Conservation (phyloP, 306 rosid genomes). For the Fagus sylvatica region DNA sequence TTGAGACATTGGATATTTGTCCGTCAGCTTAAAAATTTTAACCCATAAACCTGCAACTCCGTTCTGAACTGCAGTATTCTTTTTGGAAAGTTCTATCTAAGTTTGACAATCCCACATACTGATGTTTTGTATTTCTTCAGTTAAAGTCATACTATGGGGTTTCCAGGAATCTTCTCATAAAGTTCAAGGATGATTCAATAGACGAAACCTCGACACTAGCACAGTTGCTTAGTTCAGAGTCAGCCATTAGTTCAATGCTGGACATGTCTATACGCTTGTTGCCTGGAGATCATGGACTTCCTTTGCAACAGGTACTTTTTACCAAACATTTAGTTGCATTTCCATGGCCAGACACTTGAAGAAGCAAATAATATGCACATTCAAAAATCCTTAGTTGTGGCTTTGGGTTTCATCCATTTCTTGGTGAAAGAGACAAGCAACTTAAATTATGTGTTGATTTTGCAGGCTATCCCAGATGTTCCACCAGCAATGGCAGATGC, state of each 20-base stretch:
- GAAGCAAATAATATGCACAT: background rate
- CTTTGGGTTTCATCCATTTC: conserved; percentile 1
- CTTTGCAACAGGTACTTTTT: conserved; percentile 80
- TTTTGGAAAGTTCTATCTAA: background rate
- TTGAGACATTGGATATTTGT: background rate
- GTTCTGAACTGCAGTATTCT: background rate
- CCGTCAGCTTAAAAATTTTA: background rate
- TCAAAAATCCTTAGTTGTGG: background rate
- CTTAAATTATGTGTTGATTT: conserved; percentile 12
- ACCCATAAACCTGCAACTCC: background rate
- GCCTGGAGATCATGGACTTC: conserved; percentile 93
- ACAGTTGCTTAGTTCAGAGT: conserved; percentile 80
- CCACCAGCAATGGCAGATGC: conserved; percentile 98
- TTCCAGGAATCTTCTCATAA: conserved; percentile 85
- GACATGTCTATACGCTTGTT: conserved; percentile 93
- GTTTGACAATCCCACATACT: conserved; percentile 1
- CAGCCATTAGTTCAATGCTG: conserved; percentile 88
- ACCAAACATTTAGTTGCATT: background rate
- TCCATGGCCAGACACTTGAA: background rate
- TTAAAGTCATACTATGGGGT: conserved; percentile 90
- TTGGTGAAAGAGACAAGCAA: background rate
- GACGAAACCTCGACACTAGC: conserved; percentile 86
- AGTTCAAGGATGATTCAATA: conserved; percentile 80
- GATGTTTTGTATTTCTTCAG: conserved; percentile 46
- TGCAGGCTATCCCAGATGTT: conserved; percentile 89